phyloP scores from a whole-genome alignment of 148 eudicot species.

The Oxyria digyna region DNA sequence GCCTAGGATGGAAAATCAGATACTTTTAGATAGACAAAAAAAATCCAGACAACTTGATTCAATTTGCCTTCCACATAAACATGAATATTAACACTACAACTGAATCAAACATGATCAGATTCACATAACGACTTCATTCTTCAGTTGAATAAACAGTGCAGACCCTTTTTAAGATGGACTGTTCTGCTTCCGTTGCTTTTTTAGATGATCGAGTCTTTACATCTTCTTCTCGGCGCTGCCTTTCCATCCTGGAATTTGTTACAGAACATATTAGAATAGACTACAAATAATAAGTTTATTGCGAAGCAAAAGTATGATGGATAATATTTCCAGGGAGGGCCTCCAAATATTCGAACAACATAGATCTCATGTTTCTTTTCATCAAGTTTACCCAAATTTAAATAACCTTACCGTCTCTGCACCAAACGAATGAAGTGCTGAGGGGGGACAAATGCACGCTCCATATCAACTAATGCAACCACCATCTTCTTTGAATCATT shows the following conservation, averaged over 20 bases:
- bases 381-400: neutral
- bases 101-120: neutral
- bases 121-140: neutral
- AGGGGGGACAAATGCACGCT: conserved; percentile 98
- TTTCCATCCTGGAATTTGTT: conserved; percentile 70
- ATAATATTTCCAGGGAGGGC: neutral
- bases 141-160: neutral
- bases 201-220: conserved; percentile 63
- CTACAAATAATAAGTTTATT: neutral
- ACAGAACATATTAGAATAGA: neutral
- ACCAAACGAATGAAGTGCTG: conserved; percentile 97
- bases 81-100: neutral
- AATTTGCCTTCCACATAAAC: neutral
- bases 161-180: conserved; percentile 78
- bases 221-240: conserved; percentile 95
- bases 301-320: neutral
- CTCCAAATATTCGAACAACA: neutral
- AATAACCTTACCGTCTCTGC: conserved; percentile 73
- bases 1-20: conserved; percentile 33
- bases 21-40: neutral
- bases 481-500: conserved; percentile 97
- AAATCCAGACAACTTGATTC: neutral
- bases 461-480: conserved; percentile 95
- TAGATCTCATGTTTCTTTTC: neutral
- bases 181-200: conserved; percentile 64